Base-by-base conservation (phyloP, 345 rosid genomes). In the Syzygium jambos region DNA sequence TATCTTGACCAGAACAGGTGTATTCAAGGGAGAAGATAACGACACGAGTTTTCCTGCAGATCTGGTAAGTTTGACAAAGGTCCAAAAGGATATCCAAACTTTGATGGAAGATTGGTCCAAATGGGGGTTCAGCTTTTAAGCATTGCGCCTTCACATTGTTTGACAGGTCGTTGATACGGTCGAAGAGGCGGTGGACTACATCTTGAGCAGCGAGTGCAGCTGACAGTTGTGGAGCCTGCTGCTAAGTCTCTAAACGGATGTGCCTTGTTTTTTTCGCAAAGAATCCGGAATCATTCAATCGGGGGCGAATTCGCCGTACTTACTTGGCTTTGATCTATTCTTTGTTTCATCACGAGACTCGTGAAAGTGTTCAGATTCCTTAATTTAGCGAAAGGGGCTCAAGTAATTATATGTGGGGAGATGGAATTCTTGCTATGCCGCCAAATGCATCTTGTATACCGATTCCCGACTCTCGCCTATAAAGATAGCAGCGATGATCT, bases 1-100 rank as follows among this genome's bases (percentile, higher is more conserved):
- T 55, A 96, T 96, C 84, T 90, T 96, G 94, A 95, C 98, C 2
- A 95, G 97, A 91, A 96, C 96, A 1, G 98, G 98, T 65, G 96
- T 96, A 88, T 96, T 96, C 90, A 95, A 92, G 90, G 97, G 98
- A 88, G 88, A 92, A 88, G 91, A 87, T 65, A 96, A 95, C 77
- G 92, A 93, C 87, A 1, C 89, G 0, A 91, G 87, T 52, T 95
- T 92, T 90, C 95, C 95, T 3, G 98, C 98, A 25, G 96, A 95
- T 95, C 86, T 94, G 94, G 96, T 95, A 89, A 57, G 93, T 80
- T 34, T 34, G 80, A 56, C 73, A 63, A 54, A 82, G 5, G 23
- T 29, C 52, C 55, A 73, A 73, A 34, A 73, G 49, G 80, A 68
- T 73, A 73, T 34, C 23, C 9, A 1, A 73, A 19, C 46, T 68